Base-by-base conservation (phyloP, 495 filamentous ascomycete genomes). In the Tuber calosporum region DNA sequence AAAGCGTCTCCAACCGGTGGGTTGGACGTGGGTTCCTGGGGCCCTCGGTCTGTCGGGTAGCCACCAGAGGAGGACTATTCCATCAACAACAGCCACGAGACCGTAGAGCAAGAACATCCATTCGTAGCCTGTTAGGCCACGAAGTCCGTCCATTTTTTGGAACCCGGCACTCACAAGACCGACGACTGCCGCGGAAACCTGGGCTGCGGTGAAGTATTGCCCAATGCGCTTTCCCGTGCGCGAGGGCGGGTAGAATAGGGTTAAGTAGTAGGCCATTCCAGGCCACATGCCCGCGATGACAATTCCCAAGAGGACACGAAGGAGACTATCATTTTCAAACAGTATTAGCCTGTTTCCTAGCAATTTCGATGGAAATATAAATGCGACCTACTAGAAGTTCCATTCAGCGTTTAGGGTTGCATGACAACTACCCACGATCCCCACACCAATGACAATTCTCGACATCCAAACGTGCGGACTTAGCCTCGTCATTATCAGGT, bases 51-150 rank as follows among this genome's bases (percentile, higher is more conserved):
- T 89, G 74, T 96, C 93, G 2, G 93, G 93, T 37, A 97, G 83
- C 93, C 93, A 97, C 90, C 91, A 96, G 4, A 97, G 86, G 53
- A 96, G 84, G 39, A 82, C 79, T 74, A 95, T 83, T 20, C 93
- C 92, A 19, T 93, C 85, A 20, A 89, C 78, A 19, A 93, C 85
- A 4, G 87, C 90, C 68, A 93, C 85, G 13, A 97, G 83, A 11
- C 93, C 93, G 74, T 93, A 97, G 45, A 97, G 83, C 36, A 97
- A 87, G 81, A 97, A 96, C 93, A 97, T 96, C 93, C 93, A 97
- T 75, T 92, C 90, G 81, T 93, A 97, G 20, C 93, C 93, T 4
- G 92, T 90, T 7, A 94, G 85, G 15, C 93, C 93, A 20, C 86
- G 85, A 2, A 84, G 79, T 13, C 92, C 92, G 79, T 97, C 92